Evolutionary conservation across 2,329 filamentous ascomycete species (phyloP).

Genomic region (Phyllosticta citriasiana): DNA sequence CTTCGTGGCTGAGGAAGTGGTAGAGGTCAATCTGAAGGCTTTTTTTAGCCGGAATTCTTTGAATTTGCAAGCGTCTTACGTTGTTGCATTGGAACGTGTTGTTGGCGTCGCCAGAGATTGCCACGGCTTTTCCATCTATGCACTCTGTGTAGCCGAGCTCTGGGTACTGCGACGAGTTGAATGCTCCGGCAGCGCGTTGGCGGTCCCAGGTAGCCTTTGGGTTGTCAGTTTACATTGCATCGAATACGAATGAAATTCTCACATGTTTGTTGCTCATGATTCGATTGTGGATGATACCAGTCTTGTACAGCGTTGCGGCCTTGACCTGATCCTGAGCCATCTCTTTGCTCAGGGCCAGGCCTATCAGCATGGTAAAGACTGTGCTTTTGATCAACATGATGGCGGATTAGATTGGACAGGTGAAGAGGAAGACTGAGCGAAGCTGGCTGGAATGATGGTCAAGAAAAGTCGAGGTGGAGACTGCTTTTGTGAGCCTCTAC

Average conservation of each 20-base stretch:
- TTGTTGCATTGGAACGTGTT: conserved; percentile 31
- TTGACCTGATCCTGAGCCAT: conserved; percentile 25
- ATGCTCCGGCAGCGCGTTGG: conserved; percentile 23
- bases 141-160: conserved; percentile 26
- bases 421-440: neutral
- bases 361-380: conserved; percentile 23
- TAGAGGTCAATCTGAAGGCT: conserved; percentile 40
- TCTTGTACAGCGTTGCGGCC: conserved; percentile 29
- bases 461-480: neutral
- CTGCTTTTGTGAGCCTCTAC: neutral
- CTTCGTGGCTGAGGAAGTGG: conserved; percentile 45
- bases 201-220: conserved; percentile 28
- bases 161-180: conserved; percentile 25
- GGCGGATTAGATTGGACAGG: neutral
- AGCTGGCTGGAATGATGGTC: neutral
- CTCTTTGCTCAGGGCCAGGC: conserved; percentile 19
- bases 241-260: neutral
- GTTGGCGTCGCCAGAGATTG: conserved; percentile 21
- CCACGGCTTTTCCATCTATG: conserved; percentile 28
- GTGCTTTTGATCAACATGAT: conserved; percentile 5
- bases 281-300: conserved; percentile 27
- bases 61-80: conserved; percentile 15
- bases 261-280: conserved; percentile 26
- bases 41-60: neutral
- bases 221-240: conserved; percentile 15